phyloP scores from a whole-genome alignment of 1,284 basidiomycete species.

The Ceratobasidium sp. region DNA sequence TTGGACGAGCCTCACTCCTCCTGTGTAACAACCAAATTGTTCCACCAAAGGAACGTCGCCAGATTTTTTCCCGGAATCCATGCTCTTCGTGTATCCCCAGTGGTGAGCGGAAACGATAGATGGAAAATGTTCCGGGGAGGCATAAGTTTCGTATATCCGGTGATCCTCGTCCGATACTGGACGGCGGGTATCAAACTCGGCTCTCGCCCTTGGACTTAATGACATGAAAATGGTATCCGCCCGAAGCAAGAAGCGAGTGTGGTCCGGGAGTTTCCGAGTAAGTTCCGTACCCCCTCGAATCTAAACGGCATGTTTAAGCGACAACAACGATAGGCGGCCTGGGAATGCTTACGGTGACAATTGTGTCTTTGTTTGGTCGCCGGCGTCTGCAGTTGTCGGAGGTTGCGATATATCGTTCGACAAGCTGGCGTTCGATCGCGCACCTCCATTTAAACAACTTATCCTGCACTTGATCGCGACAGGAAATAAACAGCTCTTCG shows the following conservation, averaged over 20 bases:
- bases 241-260: background rate
- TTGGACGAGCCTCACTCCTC: background rate
- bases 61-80: too few species aligned
- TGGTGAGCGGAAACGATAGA: too few species aligned
- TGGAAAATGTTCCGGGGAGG: background rate
- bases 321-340: background rate
- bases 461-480: background rate
- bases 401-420: background rate
- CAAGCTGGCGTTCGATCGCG: background rate
- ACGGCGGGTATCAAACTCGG: too few species aligned
- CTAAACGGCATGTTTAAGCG: background rate
- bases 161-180: too few species aligned
- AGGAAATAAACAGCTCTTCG: too few species aligned
- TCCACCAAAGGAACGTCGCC: too few species aligned
- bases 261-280: background rate
- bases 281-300: constrained; percentile 1
- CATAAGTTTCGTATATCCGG: too few species aligned
- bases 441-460: background rate
- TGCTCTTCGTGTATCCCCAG: too few species aligned
- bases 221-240: constrained; percentile 14
- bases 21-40: background rate
- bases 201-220: too few species aligned
- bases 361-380: background rate
- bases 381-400: background rate
- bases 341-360: background rate